phyloP scores from a whole-genome alignment of 371 early-diverging fungal species.

The Homolaphlyctis polyrhiza region DNA sequence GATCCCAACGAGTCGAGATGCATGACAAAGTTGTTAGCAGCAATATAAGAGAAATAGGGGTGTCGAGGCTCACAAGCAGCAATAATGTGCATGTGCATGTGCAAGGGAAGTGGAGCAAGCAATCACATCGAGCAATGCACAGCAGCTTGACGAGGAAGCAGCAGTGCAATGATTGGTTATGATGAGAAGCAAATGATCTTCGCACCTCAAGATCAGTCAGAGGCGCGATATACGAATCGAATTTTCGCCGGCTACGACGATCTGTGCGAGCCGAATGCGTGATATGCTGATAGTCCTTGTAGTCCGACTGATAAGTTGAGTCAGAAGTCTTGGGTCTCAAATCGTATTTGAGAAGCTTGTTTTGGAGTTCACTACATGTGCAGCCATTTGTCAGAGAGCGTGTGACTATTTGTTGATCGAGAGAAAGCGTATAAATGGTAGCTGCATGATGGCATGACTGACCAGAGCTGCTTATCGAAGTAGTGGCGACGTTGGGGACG shows the following conservation, averaged over 20 bases:
- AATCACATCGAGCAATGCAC: too few species aligned
- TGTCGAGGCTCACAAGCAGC: too few species aligned
- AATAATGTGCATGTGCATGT: too few species aligned
- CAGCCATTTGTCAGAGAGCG: neutral
- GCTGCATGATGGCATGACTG: neutral
- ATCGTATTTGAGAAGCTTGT: constrained; percentile 9
- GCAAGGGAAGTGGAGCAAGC: too few species aligned
- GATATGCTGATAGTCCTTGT: neutral
- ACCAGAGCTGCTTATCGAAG: constrained; percentile 6
- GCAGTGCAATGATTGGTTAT: neutral
- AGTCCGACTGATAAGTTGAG: constrained; percentile 11
- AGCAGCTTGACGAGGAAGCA: neutral
- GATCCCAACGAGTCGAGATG: too few species aligned
- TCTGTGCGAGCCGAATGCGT: neutral
- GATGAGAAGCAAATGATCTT: neutral
- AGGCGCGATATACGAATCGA: constrained; percentile 6
- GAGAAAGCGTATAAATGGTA: neutral
- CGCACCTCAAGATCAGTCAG: constrained; percentile 10
- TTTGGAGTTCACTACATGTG: constrained; percentile 7
- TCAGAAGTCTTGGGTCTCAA: neutral
- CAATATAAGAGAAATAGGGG: too few species aligned
- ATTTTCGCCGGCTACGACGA: constrained; percentile 5
- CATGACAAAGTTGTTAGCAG: too few species aligned
- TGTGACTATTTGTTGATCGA: neutral
- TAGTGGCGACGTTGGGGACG: constrained; percentile 15